Percentiles rank a stretch among this genome's conserved stretches.
Evolutionary conservation across 768 basidiomycete species (phyloP).

Genomic region (Macrolepiota fuliginosa): DNA sequence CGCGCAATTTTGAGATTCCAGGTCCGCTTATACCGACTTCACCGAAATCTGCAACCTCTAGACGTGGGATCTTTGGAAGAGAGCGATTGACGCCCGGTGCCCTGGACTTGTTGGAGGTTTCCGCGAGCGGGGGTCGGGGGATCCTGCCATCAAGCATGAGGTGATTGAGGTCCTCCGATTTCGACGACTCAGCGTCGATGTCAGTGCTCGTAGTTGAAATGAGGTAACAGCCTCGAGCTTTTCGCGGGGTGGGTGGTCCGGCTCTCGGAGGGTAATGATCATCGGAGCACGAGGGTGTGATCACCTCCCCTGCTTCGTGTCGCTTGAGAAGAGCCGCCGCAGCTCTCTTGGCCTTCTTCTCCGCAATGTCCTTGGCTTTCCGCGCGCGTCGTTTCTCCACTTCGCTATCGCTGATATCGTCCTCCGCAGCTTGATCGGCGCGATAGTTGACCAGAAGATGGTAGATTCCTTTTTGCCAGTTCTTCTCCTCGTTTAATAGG

Average conservation of each 20-base stretch:
- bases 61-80: constrained; percentile 59
- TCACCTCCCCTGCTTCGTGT: constrained; percentile 54
- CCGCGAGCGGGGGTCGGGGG: constrained; percentile 25
- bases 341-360: constrained; percentile 5
- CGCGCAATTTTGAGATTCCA: background rate
- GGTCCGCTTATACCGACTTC: background rate
- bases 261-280: constrained; percentile 11
- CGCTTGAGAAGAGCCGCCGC: background rate
- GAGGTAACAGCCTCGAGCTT: constrained; percentile 2
- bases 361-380: constrained; percentile 23
- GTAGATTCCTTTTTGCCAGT: constrained; percentile 97
- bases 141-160: constrained; percentile 10
- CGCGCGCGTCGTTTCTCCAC: constrained; percentile 33
- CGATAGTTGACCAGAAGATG: constrained; percentile 86
- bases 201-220: background rate
- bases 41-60: constrained; percentile 14
- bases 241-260: constrained; percentile 12
- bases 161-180: constrained; percentile 21
- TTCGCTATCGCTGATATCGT: constrained; percentile 33
- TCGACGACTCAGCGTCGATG: constrained; percentile 13
- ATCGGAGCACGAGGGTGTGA: constrained; percentile 58
- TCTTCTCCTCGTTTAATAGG: constrained; percentile 64
- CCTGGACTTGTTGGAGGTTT: constrained; percentile 16
- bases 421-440: constrained; percentile 71
- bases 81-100: background rate